Base-by-base conservation (phyloP, 805 yeast species). In the Saccharomycodes ludwigii region DNA sequence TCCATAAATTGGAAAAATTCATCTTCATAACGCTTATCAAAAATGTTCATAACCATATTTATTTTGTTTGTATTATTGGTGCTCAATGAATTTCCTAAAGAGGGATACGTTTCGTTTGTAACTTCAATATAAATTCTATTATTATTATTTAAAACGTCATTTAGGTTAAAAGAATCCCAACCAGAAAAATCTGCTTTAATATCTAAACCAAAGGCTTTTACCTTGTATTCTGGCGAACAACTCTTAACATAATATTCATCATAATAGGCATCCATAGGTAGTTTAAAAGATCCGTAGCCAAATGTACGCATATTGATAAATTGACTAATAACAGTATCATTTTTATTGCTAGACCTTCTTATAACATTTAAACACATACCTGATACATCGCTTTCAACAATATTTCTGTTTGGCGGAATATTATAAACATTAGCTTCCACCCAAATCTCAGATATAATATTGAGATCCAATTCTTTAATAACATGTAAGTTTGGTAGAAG, bases 281-380 rank as follows among this genome's bases (percentile, higher is more conserved):
- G 16, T 39, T 70, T 71, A 28, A 91, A 59, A 53, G 86, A 96
- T 33, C 79, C 70, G 52, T 88, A 88, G 0, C 96, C 96, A 39
- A 77, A 61, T 24, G 80, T 76, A 1, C 76, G 67, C 91, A 88
- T 80, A 1, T 85, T 73, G 23, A 56, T 60, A 0, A 95, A 77
- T 40, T n/a, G n/a, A n/a, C 75, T 83, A 1, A 66, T 58, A 10
- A 50, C 36, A 5, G 44, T 36, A 6, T 40, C 31, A 8, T 35
- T 42, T 4, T 29, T 9, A 8, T 38, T 15, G 35, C 49, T 42
- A 5, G 9, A 24, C 18, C 20, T 8, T 4, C 20, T 8, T 4
- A 50, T 61, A 3, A 83, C 44, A 3, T 65, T 59, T 11, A 76
- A 43, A 1, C 79, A 81, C 0, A 67, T 57, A 0, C 81, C 75